Evolutionary conservation across 1,284 basidiomycete genomes (phyloP).

Genomic region (Pholiota adiposa): DNA sequence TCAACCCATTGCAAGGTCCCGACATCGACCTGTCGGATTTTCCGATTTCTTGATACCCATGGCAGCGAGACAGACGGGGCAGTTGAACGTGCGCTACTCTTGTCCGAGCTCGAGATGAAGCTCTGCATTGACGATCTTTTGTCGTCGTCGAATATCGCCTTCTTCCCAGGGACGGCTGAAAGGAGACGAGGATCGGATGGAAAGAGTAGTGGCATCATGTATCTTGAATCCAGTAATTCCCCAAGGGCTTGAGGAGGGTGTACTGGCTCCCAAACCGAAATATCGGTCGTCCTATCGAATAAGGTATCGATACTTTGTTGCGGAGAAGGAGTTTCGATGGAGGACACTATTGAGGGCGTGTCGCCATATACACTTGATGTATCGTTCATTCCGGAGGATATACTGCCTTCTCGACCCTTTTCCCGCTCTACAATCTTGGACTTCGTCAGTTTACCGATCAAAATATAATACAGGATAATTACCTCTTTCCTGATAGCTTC

Average conservation of each 20-base stretch:
- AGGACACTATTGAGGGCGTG: slow-evolving; percentile 38
- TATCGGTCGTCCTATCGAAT: slow-evolving; percentile 71
- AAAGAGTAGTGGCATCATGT: slow-evolving; percentile 90
- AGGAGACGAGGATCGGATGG: slow-evolving; percentile 81
- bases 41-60: slow-evolving; percentile 50
- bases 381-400: slow-evolving; percentile 46
- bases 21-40: slow-evolving; percentile 62
- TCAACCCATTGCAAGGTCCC: slow-evolving; percentile 71
- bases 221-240: slow-evolving; percentile 87
- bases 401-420: slow-evolving; percentile 59
- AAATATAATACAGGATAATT: slow-evolving; percentile 9
- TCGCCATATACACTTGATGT: slow-evolving; percentile 36
- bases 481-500: slow-evolving; percentile 82
- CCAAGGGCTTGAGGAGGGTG: slow-evolving; percentile 81
- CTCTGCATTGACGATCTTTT: slow-evolving; percentile 22
- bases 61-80: slow-evolving; percentile 19
- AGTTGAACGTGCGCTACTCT: slow-evolving; percentile 44
- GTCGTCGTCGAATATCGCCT: slow-evolving; percentile 35
- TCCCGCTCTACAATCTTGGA: slow-evolving; percentile 68
- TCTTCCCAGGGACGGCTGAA: slow-evolving; percentile 65
- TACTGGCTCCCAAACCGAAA: slow-evolving; percentile 75
- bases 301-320: slow-evolving; percentile 75
- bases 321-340: slow-evolving; percentile 40
- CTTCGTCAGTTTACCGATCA: slow-evolving; percentile 2
- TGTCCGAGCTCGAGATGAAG: slow-evolving; percentile 23